phyloP scores from a whole-genome alignment of 2,329 filamentous ascomycete species.

The Juglanconis sp. region DNA sequence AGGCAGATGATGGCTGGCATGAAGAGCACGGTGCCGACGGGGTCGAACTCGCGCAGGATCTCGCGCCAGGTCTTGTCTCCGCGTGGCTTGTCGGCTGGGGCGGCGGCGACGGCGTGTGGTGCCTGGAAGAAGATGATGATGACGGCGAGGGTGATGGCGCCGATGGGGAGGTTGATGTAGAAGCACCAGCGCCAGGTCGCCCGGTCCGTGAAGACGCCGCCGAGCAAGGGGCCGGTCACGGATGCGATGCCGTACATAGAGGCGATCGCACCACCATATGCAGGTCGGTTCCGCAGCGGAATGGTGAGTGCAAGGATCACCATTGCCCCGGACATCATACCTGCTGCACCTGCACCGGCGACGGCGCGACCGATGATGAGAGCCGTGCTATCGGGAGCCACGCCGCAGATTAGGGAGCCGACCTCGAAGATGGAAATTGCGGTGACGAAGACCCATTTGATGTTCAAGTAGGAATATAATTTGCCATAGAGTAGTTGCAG shows the following conservation, averaged over 20 bases:
- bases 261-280: slow-evolving; percentile 36
- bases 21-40: slow-evolving; percentile 24
- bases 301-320: slow-evolving; percentile 34
- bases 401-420: slow-evolving; percentile 35
- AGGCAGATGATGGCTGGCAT: slow-evolving; percentile 33
- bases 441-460: slow-evolving; percentile 35
- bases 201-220: slow-evolving; percentile 9
- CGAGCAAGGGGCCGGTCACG: slow-evolving; percentile 20
- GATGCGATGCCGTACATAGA: slow-evolving; percentile 41
- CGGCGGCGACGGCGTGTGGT: slow-evolving; percentile 22
- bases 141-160: slow-evolving; percentile 17
- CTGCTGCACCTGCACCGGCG: slow-evolving; percentile 35
- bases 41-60: slow-evolving; percentile 29
- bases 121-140: slow-evolving; percentile 19
- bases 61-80: slow-evolving; percentile 18
- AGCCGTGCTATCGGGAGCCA: slow-evolving; percentile 26
- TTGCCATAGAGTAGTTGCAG: slow-evolving; percentile 35
- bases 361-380: slow-evolving; percentile 29
- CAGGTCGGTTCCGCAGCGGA: slow-evolving; percentile 23
- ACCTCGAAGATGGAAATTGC: slow-evolving; percentile 38
- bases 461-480: slow-evolving; percentile 39
- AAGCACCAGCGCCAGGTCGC: slow-evolving; percentile 27
- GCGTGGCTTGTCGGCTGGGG: slow-evolving; percentile 29
- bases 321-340: slow-evolving; percentile 39
- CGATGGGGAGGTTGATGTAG: slow-evolving; percentile 26